Base-by-base conservation (phyloP, 441 rosid genomes). In the Aleurites moluccanus region DNA sequence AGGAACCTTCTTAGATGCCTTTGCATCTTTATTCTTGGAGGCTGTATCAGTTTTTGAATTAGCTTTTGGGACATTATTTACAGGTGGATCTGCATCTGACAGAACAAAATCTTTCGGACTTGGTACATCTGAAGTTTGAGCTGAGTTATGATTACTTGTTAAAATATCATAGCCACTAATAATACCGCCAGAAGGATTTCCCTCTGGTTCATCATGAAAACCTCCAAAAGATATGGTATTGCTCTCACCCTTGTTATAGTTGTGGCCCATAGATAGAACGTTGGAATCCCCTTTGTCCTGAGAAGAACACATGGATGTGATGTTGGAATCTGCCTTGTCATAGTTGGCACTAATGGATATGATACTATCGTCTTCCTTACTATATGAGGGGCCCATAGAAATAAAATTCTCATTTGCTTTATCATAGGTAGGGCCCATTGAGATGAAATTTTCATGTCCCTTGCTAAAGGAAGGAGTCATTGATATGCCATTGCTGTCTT, bases 221-320 rank as follows among this genome's bases (percentile, higher is more conserved):
- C 88, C 90, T 76, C 88, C 97, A 75, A 91, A 89, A 63, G 93
- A 85, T 69, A 89, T 80, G 33, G 81, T 84, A 59, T 84, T 82
- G 78, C 82, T 79, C 10, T 78, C 86, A 69, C 77, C 80, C 75
- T 74, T 81, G 23, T 55, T 69, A 74, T 78, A 85, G 73, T 63
- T 81, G 70, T 79, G 81, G 74, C 85, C 82, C 79, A 81, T 72
- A 20, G 89, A 82, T 50, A 83, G 69, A 61, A 78, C 67, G 65
- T 74, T 73, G 23, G 75, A 70, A 70, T 70, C 82, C 27, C 50
- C 77, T 73, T 82, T 86, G 71, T 79, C 80, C 72, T 70, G 81
- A 18, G 78, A 20, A 44, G 81, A 57, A 64, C 71, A 81, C 59
- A 80, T 70, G 9, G 82, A 64, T 57, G 76, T 70, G 33, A 73